phyloP scores from a whole-genome alignment of 1,284 basidiomycete genomes.

The Sporisorium graminicola region DNA sequence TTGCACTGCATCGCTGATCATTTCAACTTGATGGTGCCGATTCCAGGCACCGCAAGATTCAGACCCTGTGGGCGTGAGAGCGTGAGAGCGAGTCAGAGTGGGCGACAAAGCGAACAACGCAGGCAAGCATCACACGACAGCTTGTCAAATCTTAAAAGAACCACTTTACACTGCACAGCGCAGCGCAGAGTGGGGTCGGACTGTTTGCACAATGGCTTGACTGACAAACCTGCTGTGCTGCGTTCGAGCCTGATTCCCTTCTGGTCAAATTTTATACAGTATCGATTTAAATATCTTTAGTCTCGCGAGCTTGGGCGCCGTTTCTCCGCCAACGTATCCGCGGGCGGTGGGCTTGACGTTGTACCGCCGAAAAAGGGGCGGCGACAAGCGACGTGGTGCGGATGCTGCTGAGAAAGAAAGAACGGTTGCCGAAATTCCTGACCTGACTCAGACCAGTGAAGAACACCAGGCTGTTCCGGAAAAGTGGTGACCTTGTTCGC shows the following conservation, averaged over 20 bases:
- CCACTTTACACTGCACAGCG: neutral
- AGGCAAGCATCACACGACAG: neutral
- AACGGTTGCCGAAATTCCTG: constrained; percentile 1
- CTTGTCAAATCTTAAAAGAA: too few species aligned
- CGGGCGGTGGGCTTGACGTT: neutral
- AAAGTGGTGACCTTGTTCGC: neutral
- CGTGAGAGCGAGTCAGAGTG: neutral
- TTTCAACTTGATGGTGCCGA: neutral
- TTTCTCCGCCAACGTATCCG: neutral
- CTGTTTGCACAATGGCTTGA: too few species aligned
- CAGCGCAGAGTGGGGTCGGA: too few species aligned
- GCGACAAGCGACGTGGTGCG: neutral
- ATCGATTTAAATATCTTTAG: too few species aligned
- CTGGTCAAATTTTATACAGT: too few species aligned
- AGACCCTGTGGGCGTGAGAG: too few species aligned
- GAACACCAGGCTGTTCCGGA: neutral
- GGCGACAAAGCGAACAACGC: neutral
- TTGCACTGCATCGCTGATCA: neutral
- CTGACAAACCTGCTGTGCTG: too few species aligned
- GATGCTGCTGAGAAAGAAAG: constrained; percentile 1
- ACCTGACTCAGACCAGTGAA: neutral
- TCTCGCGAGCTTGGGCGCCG: neutral
- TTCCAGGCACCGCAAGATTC: neutral
- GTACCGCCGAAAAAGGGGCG: neutral
- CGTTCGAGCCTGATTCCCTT: neutral